Evolutionary conservation across 2,329 filamentous ascomycete genomes (phyloP).

Genomic region (Penicillium sp.): DNA sequence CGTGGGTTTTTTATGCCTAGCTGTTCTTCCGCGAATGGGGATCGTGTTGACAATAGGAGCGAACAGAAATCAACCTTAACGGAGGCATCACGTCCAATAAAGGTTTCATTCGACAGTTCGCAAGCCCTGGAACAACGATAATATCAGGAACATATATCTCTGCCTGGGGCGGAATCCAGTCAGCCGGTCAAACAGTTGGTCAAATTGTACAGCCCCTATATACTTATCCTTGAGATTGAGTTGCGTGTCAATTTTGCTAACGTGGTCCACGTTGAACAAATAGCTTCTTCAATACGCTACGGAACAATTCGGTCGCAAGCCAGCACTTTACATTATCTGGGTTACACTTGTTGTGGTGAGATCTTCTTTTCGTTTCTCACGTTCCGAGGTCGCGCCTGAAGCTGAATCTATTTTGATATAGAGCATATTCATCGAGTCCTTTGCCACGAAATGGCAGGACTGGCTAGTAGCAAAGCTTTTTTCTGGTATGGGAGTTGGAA

Average conservation of each 20-base stretch:
- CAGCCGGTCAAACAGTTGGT: constrained; percentile 36
- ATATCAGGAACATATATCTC: constrained; percentile 36
- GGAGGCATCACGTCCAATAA: constrained; percentile 40
- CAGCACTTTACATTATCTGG: constrained; percentile 34
- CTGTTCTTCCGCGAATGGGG: not conserved
- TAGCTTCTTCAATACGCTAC: constrained; percentile 34
- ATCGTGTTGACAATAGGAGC: not conserved
- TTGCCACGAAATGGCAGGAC: constrained; percentile 36
- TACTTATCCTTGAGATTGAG: not conserved
- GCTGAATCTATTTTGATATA: not conserved
- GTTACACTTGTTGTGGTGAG: constrained; percentile 27
- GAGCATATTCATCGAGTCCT: constrained; percentile 37
- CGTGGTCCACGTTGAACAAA: not conserved
- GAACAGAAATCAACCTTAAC: constrained; percentile 31
- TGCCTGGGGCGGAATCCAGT: constrained; percentile 39
- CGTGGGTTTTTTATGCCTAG: constrained; percentile 23
- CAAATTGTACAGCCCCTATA: constrained; percentile 29
- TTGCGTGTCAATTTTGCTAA: not conserved
- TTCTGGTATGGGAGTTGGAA: constrained; percentile 41
- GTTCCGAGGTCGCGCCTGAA: too few relatives aligned
- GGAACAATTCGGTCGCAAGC: constrained; percentile 34
- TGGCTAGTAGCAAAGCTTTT: constrained; percentile 37
- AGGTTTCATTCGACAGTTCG: constrained; percentile 39
- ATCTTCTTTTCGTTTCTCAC: not conserved
- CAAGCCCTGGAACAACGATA: constrained; percentile 26